These are phyloP conservation scores for Fusarium cyanostomum DNA, from an alignment of 2,329 filamentous ascomycete species.

Conservation along the genomic window DNA sequence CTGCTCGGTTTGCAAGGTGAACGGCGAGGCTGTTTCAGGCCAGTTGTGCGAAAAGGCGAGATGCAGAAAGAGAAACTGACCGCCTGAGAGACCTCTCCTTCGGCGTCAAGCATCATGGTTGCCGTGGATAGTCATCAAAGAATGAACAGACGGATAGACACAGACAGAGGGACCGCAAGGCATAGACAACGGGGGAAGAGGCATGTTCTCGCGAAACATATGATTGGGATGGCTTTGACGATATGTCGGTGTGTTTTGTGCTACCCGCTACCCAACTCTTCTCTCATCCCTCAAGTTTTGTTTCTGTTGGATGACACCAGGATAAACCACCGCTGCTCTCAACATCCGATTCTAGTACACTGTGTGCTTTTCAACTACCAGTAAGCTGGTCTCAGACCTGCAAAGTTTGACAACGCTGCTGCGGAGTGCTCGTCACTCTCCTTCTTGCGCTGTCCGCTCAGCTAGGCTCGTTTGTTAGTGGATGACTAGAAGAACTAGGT, in stretches of 20 bases:
- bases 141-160: background rate
- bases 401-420: slow-evolving; percentile 64
- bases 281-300: slow-evolving; percentile 25
- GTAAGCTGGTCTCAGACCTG: slow-evolving; percentile 67
- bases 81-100: slow-evolving; percentile 1
- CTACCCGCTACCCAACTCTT: slow-evolving; percentile 38
- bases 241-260: slow-evolving; percentile 29
- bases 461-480: slow-evolving; percentile 51
- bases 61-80: slow-evolving; percentile 31
- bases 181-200: background rate
- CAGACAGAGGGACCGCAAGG: slow-evolving; percentile 6
- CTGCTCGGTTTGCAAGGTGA: background rate
- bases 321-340: slow-evolving; percentile 21
- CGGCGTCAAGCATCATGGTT: background rate
- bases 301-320: slow-evolving; percentile 20
- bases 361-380: slow-evolving; percentile 55
- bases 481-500: background rate
- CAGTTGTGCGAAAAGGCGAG: slow-evolving; percentile 31
- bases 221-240: slow-evolving; percentile 16
- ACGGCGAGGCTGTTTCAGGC: slow-evolving; percentile 27
- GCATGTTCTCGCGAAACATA: slow-evolving; percentile 10
- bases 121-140: slow-evolving; percentile 5
- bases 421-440: slow-evolving; percentile 63
- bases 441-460: slow-evolving; percentile 76
- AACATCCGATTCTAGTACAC: slow-evolving; percentile 23